Evolutionary conservation across 352 stramenopile species (phyloP), one percentile per base, ranked within the genome.

Genomic region (Globisporangium okanoganense): DNA sequence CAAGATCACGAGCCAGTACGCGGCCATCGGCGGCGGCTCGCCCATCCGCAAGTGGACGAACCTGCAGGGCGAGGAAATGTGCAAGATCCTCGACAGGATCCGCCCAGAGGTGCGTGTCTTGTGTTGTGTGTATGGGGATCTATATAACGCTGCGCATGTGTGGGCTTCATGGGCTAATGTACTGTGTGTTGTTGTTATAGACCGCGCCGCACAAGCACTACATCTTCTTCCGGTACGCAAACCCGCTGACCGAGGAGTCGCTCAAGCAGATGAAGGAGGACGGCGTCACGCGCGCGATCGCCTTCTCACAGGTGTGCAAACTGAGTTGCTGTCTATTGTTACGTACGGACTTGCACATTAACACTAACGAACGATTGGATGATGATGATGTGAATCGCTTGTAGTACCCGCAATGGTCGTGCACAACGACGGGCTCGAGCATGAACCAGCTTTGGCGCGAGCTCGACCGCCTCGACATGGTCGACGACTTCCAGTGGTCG

Each of bases 41-140:
- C 97, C 97, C n/a, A 99, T 99, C 70, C 71, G 97, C 27, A 95
- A 97, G 71, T 99, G 97, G 85, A 99, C 94, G 27, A 93, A 94
- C 64, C 78, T 94, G 10, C 97, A 99, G 79, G 96, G 95, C 44
- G 76, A 97, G 45, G 72, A 90, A 16, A 88, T 98, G 74, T 87
- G 77, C 57, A 76, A 96, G 58, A 87, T 94, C 18, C 70, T 99
- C 25, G 82, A 97, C 62, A 61, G 96, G 47, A 90, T 88, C 48
- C 87, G 95, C 9, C 86, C 86, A 5, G 78, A 93, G 71, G 83
- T 88, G 54, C 56, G n/a, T 59, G 31, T 12, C 2, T 20, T 29
- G 54, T 18, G 45, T 69, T 16, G 8, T 53, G 12, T 44, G 44
- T 35, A 29, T 66, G 45, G n/a, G n/a, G n/a, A n/a, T n/a, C n/a